Base-by-base conservation (phyloP, 768 basidiomycete species). In the Leucocoprinus sp. region DNA sequence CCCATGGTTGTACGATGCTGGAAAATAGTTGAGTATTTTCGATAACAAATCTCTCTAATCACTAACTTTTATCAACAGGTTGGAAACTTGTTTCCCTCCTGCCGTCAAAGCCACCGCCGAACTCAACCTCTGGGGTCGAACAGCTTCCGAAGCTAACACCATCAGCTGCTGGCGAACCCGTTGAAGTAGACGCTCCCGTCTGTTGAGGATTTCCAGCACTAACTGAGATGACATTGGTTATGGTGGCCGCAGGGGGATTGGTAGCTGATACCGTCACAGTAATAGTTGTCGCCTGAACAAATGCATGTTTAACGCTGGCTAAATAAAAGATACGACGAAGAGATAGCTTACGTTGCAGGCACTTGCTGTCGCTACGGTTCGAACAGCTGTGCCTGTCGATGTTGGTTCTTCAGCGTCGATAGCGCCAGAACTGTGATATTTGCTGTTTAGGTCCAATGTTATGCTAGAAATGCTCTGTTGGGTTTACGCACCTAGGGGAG, bases 61-160 rank as follows among this genome's bases (percentile, higher is more conserved):
- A 50, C 64, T 43, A 52, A 72, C 70, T 60, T 55, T 64, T 54
- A 57, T 80, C 74, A 7, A 61, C 66, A 43, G 80, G 79, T 52
- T 70, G 58, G 67, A 80, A 82, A 58, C 68, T 68, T 8, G 77
- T 80, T 55, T 80, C 79, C 51, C 64, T 73, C 48, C 79, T 67
- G 54, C 63, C 62, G 50, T 81, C 78, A 53, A 82, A 78, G 28
- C 75, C 76, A 23, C 54, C 62, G 37, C 65, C 78, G 52, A 82
- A 82, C 53, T 72, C 67, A 48, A 82, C 77, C 60, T 78, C 60
- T 11, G 80, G 78, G 9, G 74, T 63, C 3, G 72, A 63, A 64
- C 78, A 80, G 18, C 57, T 65, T 27, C 78, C 78, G 49, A 82
- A 80, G 62, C 76, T 54, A 12, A 62, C 67, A 49, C 48, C 26